phyloP scores from a whole-genome alignment of 306 rosid genomes.

The Sophora flavescens region DNA sequence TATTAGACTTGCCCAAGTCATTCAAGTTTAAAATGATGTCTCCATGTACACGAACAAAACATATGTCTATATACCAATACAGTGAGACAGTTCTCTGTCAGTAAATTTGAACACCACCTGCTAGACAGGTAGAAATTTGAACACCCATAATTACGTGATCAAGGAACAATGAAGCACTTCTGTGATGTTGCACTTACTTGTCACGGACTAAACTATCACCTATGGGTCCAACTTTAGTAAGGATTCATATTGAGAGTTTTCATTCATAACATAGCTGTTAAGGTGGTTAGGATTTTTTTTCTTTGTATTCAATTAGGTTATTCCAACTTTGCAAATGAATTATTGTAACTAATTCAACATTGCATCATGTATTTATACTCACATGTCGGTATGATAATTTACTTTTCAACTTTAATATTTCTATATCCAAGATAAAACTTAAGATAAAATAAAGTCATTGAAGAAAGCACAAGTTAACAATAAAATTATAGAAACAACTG shows the following conservation, averaged over 20 bases:
- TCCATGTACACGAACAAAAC: constrained; percentile 24
- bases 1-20: not conserved
- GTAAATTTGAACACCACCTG: constrained; percentile 5
- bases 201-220: constrained; percentile 29
- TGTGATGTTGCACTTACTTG: constrained; percentile 20
- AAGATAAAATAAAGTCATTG: constrained; percentile 8
- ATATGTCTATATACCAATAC: not conserved
- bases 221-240: constrained; percentile 5
- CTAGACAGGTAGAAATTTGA: constrained; percentile 22
- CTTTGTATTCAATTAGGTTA: constrained; percentile 19
- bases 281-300: not conserved
- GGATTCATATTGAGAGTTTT: constrained; percentile 9
- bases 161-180: constrained; percentile 33
- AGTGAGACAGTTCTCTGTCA: constrained; percentile 19
- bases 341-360: constrained; percentile 16
- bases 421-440: not conserved
- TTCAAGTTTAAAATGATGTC: constrained; percentile 6
- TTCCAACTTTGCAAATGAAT: constrained; percentile 18
- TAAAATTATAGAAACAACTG: not conserved
- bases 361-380: not conserved
- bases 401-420: not conserved
- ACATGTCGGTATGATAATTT: constrained; percentile 4
- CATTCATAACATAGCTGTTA: constrained; percentile 15
- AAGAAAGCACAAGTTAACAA: constrained; percentile 7
- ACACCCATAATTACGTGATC: constrained; percentile 24